Evolutionary conservation across 371 early-diverging fungal genomes (phyloP), one percentile per base, ranked within the genome.

Genomic region (Circinella umbellata): DNA sequence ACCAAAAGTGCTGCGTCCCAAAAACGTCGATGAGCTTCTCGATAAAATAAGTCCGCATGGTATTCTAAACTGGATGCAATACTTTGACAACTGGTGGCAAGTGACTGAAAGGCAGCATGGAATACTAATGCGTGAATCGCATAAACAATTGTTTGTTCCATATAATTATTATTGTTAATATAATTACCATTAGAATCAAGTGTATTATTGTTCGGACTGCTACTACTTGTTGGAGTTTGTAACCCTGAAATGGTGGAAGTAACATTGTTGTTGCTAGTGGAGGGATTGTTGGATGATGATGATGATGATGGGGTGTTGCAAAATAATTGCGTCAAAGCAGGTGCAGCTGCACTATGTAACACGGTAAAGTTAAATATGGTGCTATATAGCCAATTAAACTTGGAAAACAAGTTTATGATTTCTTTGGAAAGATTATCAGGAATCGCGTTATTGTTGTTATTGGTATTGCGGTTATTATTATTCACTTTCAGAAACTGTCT

Each of bases 351-450:
- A 36, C 11, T 13, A 13, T 14, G 42, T 20, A 67, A 37, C 53
- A 34, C 60, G 42, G 51, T 7, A 18, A 62, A 68, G 53, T 76
- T 72, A 63, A 80, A 69, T 46, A 80, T 76, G 13, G 74, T 38
- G 48, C 72, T 72, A 55, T 83, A 83, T 34, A 83, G 68, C 17
- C 67, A 51, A 61, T 83, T 79, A 34, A 79, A 72, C 38, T 49
- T 69, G 18, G 54, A 14, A 69, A 73, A 72, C 13, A 70, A 68
- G 4, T 39, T 36, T 35, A 77, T 46, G 18, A 66, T 57, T 60
- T 74, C 73, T 18, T 69, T 51, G 37, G 67, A 63, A 13, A 76
- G 66, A 9, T 67, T 57, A 20, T 64, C 54, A 11, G 57, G 57
- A 34, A 34, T 18, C 4, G 57, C 35, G 37, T 42, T 3, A 49